Evolutionary conservation across 495 filamentous ascomycete species (phyloP), one percentile per base, ranked within the genome.

Genomic region (Neurospora cerealis): DNA sequence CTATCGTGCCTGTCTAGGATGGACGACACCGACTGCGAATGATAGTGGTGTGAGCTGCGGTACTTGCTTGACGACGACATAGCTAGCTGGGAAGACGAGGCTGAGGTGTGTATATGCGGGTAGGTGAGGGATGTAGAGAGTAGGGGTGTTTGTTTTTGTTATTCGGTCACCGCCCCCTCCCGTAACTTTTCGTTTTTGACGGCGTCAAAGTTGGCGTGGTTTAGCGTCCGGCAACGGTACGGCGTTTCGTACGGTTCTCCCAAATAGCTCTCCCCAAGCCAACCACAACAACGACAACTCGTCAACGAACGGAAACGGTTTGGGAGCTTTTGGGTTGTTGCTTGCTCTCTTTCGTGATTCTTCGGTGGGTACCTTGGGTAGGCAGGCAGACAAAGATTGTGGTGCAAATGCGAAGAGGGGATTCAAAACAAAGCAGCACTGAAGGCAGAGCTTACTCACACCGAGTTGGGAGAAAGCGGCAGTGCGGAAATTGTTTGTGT

Each of bases 31-130:
- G 54, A 62, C 69, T 79, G 81, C 48, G 73, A 75, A 73, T 77
- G 70, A 77, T 85, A 83, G 76, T 62, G 54, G 54, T 83, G 79
- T 32, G 84, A 84, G 73, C 81, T 84, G 82, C 85, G 84, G 71
- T 82, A 80, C 74, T 86, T 83, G 71, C 80, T 66, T 40, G 78
- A 80, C 39, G 81, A 83, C 71, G 84, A 79, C 85, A 87, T 87
- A 28, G 73, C 46, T 19, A 11, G 24, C 24, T 28, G 24, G 24
- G 24, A 28, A 28, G 24, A 62, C 54, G 28, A 62, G 54, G 54
- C 54, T 62, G 54, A 62, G 13, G 54, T 62, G 28, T 34, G 54
- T 34, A 34, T 62, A 34, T 62, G 54, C 54, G 54, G 54, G 54
- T 19, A 62, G 54, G 54, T 62, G 54, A 62, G 54, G 54, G 54